phyloP scores from a whole-genome alignment of 805 yeast genomes.

The Wickerhamiella allomyrinae region DNA sequence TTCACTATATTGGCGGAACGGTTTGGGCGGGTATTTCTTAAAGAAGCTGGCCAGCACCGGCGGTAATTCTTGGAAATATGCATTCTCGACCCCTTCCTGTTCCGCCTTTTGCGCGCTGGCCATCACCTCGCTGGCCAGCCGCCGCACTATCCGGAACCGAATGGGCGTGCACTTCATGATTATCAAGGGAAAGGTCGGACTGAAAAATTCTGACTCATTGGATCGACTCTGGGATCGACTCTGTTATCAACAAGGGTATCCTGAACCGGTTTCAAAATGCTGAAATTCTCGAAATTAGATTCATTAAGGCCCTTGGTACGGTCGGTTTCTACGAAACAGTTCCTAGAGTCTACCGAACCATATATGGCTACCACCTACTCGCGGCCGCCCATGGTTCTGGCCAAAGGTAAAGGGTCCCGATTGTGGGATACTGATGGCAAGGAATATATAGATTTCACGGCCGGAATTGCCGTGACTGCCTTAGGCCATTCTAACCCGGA shows the following conservation, averaged over 20 bases:
- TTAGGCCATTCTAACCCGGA: slow-evolving; percentile 76
- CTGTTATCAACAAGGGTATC: too few relatives aligned
- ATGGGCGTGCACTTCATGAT: slow-evolving; percentile 20
- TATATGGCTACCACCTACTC: slow-evolving; percentile 27
- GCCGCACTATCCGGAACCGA: slow-evolving; percentile 12
- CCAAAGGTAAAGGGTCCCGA: slow-evolving; percentile 68
- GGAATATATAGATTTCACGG: slow-evolving; percentile 76
- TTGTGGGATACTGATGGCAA: slow-evolving; percentile 66
- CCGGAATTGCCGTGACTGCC: slow-evolving; percentile 96
- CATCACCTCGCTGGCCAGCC: slow-evolving; percentile 21
- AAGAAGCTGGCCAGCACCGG: slow-evolving; percentile 57
- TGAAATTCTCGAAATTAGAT: not conserved
- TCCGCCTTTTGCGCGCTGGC: slow-evolving; percentile 23
- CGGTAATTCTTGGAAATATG: slow-evolving; percentile 49
- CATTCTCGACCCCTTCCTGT: slow-evolving; percentile 12
- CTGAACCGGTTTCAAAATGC: too few relatives aligned
- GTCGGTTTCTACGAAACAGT: not conserved
- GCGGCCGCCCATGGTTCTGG: slow-evolving; percentile 44
- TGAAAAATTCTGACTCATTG: too few relatives aligned
- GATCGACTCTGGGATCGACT: too few relatives aligned
- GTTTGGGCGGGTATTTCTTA: slow-evolving; percentile 70
- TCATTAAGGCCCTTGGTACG: not conserved
- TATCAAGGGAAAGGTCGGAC: too few relatives aligned
- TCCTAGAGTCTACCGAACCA: slow-evolving; percentile 3
- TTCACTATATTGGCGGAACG: slow-evolving; percentile 50